Evolutionary conservation across 306 rosid genomes (phyloP), one percentile per base, ranked within the genome.

Genomic region (Begonia fuchsioides): DNA sequence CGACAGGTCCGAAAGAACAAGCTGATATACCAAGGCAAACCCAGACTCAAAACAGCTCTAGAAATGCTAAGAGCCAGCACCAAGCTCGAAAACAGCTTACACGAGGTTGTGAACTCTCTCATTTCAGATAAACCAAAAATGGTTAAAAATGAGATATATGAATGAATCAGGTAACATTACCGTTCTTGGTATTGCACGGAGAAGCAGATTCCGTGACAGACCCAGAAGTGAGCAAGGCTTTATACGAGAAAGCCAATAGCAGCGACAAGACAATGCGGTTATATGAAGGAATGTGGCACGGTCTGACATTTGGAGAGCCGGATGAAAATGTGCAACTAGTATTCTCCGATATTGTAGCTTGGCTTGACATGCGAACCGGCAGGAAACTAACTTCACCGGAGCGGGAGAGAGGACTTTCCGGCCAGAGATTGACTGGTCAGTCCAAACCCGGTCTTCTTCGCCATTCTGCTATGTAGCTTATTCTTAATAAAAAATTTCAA

Each of bases 221-320:
- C 67, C 97, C 94, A 56, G 94, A 87, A 75, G 78, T 87, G 38
- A 87, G 96, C 73, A 82, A 71, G 55, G 90, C 77, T 49, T 18
- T 87, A 17, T 75, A 82, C 57, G 73, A 75, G 43, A 52, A 49
- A 59, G 85, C 95, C 8, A 67, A 92, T 64, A 87, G 92, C 72
- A 47, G 10, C 43, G 96, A 87, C 63, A 87, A 79, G 75, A 82
- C 87, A 48, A 64, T 87, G 32, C 75, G 72, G 51, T 32, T 87
- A 61, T 87, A 82, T 56, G 80, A 84, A 1, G 92, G 82, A 68
- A 82, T 82, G 97, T 84, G 97, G 95, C 94, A 90, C 52, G 87
- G 71, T 32, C 43, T 90, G 49, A 77, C 95, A 9, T 57, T 79
- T 0, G 94, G 96, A 5, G 94, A 87, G 69, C 79, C 96, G 1